Conservation (phyloP, 768 basidiomycete species). For the Crucibulum laeve region DNA sequence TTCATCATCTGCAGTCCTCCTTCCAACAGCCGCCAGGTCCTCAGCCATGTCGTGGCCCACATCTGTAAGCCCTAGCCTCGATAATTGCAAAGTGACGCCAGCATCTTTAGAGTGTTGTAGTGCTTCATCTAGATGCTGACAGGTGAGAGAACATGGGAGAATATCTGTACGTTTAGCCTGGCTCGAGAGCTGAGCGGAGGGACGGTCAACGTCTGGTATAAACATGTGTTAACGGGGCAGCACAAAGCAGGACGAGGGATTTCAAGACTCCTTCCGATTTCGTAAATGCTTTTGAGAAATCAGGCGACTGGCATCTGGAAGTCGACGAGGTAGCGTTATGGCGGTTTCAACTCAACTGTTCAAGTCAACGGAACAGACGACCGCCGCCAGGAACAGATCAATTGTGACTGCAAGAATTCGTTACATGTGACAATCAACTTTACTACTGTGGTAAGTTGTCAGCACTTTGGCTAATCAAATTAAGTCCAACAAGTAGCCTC, state of each 20-base stretch:
- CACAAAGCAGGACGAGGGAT: neutral
- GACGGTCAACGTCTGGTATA: neutral
- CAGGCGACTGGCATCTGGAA: too few relatives aligned
- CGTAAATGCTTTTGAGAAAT: too few relatives aligned
- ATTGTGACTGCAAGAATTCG: too few relatives aligned
- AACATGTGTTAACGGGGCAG: neutral
- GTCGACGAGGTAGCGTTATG: too few relatives aligned
- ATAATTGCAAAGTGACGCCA: slow-evolving; percentile 82
- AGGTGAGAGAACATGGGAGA: slow-evolving; percentile 33
- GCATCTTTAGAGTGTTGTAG: slow-evolving; percentile 64
- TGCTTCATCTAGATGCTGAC: slow-evolving; percentile 62
- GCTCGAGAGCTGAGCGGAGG: neutral
- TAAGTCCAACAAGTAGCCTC: too few relatives aligned
- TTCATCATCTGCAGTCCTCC: slow-evolving; percentile 43
- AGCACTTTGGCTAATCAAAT: too few relatives aligned
- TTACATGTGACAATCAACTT: too few relatives aligned
- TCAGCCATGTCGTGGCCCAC: slow-evolving; percentile 73
- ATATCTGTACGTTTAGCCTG: neutral
- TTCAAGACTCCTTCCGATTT: too few relatives aligned
- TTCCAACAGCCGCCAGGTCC: slow-evolving; percentile 63
- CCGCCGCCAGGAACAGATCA: too few relatives aligned
- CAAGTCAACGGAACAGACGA: too few relatives aligned
- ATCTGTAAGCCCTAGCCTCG: slow-evolving; percentile 73
- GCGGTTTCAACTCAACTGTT: too few relatives aligned
- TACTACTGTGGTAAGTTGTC: too few relatives aligned